A percentile compares a stretch with the other conserved stretches of the same genome.
phyloP scores from a whole-genome alignment of 1,284 basidiomycete species.

The Abortiporus biennis region DNA sequence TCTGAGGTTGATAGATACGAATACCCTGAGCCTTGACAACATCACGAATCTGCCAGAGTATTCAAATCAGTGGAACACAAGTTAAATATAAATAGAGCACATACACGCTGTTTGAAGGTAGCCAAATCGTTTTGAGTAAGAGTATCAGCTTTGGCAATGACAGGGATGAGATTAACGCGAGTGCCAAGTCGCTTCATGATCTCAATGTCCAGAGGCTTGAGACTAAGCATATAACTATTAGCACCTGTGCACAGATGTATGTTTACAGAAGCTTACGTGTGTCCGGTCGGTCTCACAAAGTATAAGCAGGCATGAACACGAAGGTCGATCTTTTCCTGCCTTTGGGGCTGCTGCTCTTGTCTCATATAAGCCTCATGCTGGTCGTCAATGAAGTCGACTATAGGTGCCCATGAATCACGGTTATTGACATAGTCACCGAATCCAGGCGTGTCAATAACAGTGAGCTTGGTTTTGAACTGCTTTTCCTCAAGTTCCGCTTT shows the following conservation, averaged over 20 bases:
- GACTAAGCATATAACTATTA: slow-evolving; percentile 34
- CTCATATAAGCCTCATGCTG: slow-evolving; percentile 99
- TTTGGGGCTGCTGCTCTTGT: slow-evolving; percentile 97
- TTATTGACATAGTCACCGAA: slow-evolving; percentile 99
- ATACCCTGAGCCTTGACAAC: slow-evolving; percentile 90
- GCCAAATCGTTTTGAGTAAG: slow-evolving; percentile 91
- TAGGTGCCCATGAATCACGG: slow-evolving; percentile 96
- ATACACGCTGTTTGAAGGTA: slow-evolving; percentile 88
- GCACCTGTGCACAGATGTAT: slow-evolving; percentile 3
- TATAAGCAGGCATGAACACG: slow-evolving; percentile 97
- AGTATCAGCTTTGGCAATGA: slow-evolving; percentile 95
- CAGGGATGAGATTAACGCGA: slow-evolving; percentile 96
- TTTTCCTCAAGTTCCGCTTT: slow-evolving; percentile 98
- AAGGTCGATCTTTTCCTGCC: slow-evolving; percentile 90
- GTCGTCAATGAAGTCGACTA: slow-evolving; percentile 99
- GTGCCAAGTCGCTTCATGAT: slow-evolving; percentile 98
- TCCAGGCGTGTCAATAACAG: slow-evolving; percentile 97
- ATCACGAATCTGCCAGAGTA: slow-evolving; percentile 70
- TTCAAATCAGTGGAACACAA: slow-evolving; percentile 6
- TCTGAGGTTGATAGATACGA: slow-evolving; percentile 89
- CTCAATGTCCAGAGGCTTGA: slow-evolving; percentile 98
- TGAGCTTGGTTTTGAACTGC: slow-evolving; percentile 98
- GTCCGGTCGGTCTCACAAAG: slow-evolving; percentile 95
- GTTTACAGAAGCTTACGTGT: slow-evolving; percentile 64
- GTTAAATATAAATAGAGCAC: slow-evolving; percentile 22